phyloP scores from a whole-genome alignment of 768 basidiomycete genomes.

The Candolleomyces eurysporus region DNA sequence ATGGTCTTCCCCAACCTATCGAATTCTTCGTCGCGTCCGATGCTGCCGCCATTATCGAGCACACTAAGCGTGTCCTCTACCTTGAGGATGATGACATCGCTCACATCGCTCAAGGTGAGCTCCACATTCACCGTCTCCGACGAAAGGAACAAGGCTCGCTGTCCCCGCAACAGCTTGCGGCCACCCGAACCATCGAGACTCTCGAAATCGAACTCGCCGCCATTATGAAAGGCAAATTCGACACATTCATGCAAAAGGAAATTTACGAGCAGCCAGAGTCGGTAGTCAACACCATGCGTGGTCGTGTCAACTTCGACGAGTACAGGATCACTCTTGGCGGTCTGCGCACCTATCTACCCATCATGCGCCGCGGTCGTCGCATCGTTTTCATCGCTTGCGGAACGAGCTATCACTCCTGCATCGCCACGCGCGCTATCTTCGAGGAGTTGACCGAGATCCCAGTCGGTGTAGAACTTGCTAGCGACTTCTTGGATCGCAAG shows the following conservation, averaged over 20 bases:
- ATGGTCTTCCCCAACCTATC: constrained; percentile 97
- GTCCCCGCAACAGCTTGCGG: constrained; percentile 56
- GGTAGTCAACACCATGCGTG: constrained; percentile 99
- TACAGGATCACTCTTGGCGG: constrained; percentile 93
- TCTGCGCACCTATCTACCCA: constrained; percentile 89
- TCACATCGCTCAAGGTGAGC: constrained; percentile 93
- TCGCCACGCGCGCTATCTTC: constrained; percentile 96
- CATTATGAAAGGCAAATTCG: constrained; percentile 99
- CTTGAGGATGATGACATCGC: constrained; percentile 99
- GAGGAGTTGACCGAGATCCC: constrained; percentile 99
- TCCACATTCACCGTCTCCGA: constrained; percentile 98
- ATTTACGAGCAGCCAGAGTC: constrained; percentile 99
- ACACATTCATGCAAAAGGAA: constrained; percentile 99
- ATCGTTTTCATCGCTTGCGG: constrained; percentile 99
- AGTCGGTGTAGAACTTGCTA: constrained; percentile 93
- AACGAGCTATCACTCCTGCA: constrained; percentile 95
- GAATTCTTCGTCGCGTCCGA: constrained; percentile 99
- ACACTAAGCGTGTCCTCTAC: constrained; percentile 98
- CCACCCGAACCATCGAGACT: constrained; percentile 95
- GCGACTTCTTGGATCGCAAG: constrained; percentile 98
- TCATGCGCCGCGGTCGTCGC: constrained; percentile 91
- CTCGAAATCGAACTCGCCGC: constrained; percentile 99
- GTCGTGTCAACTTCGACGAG: constrained; percentile 96
- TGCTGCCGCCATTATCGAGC: constrained; percentile 93
- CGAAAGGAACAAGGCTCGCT: constrained; percentile 73